phyloP scores from a whole-genome alignment of 140 eudicot genomes.

The Erigeron philadelphicus region DNA sequence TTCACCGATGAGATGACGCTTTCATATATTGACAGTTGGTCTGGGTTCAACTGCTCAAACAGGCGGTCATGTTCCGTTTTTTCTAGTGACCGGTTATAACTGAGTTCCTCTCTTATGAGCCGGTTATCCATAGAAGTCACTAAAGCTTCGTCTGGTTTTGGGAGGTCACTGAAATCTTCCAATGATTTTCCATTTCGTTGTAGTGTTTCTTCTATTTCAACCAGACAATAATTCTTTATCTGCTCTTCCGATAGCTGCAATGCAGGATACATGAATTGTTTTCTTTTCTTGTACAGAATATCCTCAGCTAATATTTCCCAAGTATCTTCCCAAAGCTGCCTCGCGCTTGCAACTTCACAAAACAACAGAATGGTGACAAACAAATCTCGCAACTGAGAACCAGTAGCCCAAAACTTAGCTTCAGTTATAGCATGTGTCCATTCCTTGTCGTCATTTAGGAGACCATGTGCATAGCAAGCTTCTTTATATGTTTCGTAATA shows the following conservation, averaged over 20 bases:
- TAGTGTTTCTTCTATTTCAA: neutral
- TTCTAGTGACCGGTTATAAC: neutral
- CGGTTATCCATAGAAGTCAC: neutral
- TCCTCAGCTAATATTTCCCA: neutral
- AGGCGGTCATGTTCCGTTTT: neutral
- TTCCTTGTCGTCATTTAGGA: neutral
- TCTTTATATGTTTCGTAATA: neutral
- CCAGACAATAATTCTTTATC: neutral
- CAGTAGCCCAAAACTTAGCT: neutral
- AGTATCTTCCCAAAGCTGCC: neutral
- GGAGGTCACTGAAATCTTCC: neutral
- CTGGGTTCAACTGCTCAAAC: neutral
- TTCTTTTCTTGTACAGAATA: neutral
- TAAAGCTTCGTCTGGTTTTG: neutral
- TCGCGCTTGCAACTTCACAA: neutral
- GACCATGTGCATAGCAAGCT: neutral
- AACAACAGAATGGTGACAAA: slow-evolving; percentile 7
- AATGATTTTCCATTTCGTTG: neutral
- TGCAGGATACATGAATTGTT: neutral
- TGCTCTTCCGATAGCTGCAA: neutral
- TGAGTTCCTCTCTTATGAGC: neutral
- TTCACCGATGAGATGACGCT: neutral
- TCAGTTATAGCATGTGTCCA: neutral
- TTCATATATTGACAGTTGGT: neutral
- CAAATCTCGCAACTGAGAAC: neutral